Percentiles rank a stretch among this genome's conserved stretches.
These are phyloP conservation scores for Suillus occidentalis DNA, from an alignment of 768 basidiomycete genomes.

Conservation along the genomic window DNA sequence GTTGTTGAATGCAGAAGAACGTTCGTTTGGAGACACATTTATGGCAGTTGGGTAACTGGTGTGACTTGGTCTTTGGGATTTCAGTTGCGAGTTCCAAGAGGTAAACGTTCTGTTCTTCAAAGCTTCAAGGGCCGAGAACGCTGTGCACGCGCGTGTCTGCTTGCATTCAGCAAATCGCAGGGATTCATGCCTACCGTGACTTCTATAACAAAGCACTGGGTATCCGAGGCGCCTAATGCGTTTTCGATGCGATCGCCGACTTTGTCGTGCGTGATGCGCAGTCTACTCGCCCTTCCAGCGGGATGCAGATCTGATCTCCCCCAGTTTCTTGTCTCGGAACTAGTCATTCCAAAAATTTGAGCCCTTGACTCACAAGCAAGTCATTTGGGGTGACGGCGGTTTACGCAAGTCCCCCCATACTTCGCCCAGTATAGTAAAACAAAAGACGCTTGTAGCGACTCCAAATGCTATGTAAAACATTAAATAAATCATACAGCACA, in stretches of 20 bases:
- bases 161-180: not conserved
- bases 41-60: not conserved
- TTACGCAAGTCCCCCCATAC: not conserved
- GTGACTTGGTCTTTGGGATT: not conserved
- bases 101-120: not conserved
- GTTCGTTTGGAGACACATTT: not conserved
- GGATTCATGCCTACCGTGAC: not conserved
- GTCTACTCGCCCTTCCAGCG: not conserved
- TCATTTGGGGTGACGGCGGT: not conserved
- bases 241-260: not conserved
- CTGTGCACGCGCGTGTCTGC: not conserved
- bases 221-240: not conserved
- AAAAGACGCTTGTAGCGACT: not conserved
- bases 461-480: not conserved
- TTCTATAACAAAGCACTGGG: not conserved
- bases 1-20: not conserved
- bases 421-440: not conserved
- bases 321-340: not conserved
- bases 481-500: slow-evolving; percentile 4
- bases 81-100: not conserved
- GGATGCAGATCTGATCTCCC: not conserved
- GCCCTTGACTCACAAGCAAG: not conserved
- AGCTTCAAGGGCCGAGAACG: not conserved
- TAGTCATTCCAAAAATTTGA: not conserved
- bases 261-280: not conserved